These are phyloP conservation scores for Penicillium thymicola DNA, from an alignment of 2,329 filamentous ascomycete species.

Conservation along the genomic window DNA sequence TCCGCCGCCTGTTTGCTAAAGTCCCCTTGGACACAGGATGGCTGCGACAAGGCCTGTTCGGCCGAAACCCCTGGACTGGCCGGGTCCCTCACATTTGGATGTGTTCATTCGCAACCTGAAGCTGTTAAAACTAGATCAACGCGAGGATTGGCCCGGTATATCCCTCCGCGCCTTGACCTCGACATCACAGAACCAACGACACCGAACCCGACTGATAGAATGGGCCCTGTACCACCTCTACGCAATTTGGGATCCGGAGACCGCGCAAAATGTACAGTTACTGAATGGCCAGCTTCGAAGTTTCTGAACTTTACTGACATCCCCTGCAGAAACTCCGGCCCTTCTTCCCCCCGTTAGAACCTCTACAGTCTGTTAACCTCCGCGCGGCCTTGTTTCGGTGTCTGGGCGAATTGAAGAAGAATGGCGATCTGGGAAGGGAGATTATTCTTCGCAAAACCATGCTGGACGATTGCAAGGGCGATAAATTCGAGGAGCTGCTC, in stretches of 20 bases:
- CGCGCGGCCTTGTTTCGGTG: constrained; percentile 77
- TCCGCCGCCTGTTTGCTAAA: constrained; percentile 11
- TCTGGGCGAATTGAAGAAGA: constrained; percentile 84
- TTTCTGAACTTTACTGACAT: constrained; percentile 7
- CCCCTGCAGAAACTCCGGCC: constrained; percentile 77
- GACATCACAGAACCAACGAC: constrained; percentile 71
- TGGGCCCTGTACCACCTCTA: constrained; percentile 91
- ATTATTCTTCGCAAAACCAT: constrained; percentile 84
- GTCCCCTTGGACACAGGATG: constrained; percentile 25
- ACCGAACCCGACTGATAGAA: constrained; percentile 76
- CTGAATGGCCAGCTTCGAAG: not conserved
- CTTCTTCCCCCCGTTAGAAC: constrained; percentile 87
- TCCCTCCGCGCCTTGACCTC: constrained; percentile 68
- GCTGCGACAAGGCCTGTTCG: constrained; percentile 31
- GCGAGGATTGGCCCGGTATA: constrained; percentile 77
- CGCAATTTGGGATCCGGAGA: constrained; percentile 73
- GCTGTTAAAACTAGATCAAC: constrained; percentile 73
- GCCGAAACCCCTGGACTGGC: constrained; percentile 35
- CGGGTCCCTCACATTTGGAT: constrained; percentile 52
- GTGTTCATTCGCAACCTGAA: constrained; percentile 81
- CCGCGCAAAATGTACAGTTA: constrained; percentile 63
- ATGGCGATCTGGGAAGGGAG: constrained; percentile 75
- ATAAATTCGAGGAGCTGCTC: constrained; percentile 82
- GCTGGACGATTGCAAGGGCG: constrained; percentile 93
- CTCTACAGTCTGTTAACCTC: constrained; percentile 85